Evolutionary conservation across 768 basidiomycete genomes (phyloP), one percentile per base, ranked within the genome.

Genomic region (Pleurotus citrinopileatus): DNA sequence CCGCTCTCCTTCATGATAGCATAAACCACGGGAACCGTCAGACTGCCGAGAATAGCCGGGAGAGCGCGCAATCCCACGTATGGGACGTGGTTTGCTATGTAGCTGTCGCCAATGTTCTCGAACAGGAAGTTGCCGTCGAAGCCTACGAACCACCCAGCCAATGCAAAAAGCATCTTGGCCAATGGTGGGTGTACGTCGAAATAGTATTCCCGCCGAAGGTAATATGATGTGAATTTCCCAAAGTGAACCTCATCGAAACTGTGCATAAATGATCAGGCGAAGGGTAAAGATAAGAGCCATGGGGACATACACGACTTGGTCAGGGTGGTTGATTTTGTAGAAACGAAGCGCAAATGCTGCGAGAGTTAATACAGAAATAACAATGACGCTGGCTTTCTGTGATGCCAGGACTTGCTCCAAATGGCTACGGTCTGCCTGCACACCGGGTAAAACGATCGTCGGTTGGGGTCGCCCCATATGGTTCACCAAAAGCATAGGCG

Each of bases 171-270:
- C 56, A 99, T 80, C 68, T 99, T 99, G 37, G 97, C 95, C 48
- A 98, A 83, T 2, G 97, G 97, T 32, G 97, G 97, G 64, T 99
- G 97, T 6, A 99, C 96, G 67, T 99, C 97, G 76, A 99, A 99
- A 73, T 98, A 98, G 75, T 98, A 99, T 70, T 97, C 84, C 59
- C 96, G 81, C 42, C 74, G 74, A 65, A 98, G 86, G 70, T 99
- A 99, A 71, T 94, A 91, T 4, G 91, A 84, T 10, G 97, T 95
- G 67, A 99, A 99, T 70, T 98, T 97, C 57, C 96, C 96, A 66
- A 98, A 98, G 66, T 98, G 96, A 10, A 98, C 96, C 72, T 98
- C 95, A 67, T 98, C 95, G 65, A 98, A 98, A 44, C 93, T 95
- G 61, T 32, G 28, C 42, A 46, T 48, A 27, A 22, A 44, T 3